phyloP scores from a whole-genome alignment of 306 rosid species.

The Ormosia semicastrata region DNA sequence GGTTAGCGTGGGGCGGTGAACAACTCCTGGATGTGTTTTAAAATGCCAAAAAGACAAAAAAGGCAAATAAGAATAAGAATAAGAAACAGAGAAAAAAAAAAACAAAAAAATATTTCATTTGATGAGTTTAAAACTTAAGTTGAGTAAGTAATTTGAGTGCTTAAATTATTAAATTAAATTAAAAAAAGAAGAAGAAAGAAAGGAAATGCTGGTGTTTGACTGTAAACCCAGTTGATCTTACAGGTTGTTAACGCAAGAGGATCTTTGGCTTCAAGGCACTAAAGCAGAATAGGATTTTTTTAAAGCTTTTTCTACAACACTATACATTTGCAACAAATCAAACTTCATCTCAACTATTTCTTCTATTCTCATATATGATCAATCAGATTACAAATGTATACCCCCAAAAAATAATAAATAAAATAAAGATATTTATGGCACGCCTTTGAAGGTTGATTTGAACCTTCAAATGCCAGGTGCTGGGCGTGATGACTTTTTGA shows the following conservation, averaged over 20 bases:
- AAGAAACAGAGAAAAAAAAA: neutral
- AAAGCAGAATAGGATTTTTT: neutral
- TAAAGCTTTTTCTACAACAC: neutral
- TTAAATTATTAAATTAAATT: neutral
- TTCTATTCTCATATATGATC: neutral
- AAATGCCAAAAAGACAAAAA: neutral
- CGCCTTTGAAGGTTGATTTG: conserved; percentile 9
- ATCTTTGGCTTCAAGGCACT: neutral
- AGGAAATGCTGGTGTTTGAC: neutral
- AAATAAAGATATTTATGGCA: conserved; percentile 4
- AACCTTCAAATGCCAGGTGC: conserved; percentile 9
- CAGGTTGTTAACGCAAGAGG: neutral
- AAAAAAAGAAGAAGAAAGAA: neutral
- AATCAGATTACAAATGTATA: conserved; percentile 10
- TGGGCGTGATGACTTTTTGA: conserved; percentile 22
- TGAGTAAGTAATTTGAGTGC: neutral
- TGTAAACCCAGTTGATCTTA: neutral
- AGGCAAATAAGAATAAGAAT: neutral
- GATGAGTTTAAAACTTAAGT: neutral
- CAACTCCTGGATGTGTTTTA: neutral
- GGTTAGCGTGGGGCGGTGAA: neutral
- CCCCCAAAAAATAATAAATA: neutral
- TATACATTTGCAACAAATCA: neutral
- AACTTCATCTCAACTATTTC: neutral
- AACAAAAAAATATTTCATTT: neutral